Percentiles rank a stretch among this genome's conserved stretches.
These are phyloP conservation scores for Aureobasidium zeae DNA, from an alignment of 2,329 filamentous ascomycete species.

Conservation along the genomic window DNA sequence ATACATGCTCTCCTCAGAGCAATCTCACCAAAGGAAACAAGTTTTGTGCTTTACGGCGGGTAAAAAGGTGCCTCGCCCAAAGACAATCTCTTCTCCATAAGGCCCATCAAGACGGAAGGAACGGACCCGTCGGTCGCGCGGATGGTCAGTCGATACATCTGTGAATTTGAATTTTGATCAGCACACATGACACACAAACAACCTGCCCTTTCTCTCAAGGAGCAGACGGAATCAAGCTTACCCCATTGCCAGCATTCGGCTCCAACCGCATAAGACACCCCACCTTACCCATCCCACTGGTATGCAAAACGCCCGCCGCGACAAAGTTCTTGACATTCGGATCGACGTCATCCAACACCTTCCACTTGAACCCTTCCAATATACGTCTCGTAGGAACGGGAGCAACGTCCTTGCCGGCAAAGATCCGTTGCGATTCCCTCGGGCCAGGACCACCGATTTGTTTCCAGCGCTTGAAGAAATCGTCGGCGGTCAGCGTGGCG, in stretches of 20 bases:
- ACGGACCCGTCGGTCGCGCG: slow-evolving; percentile 88
- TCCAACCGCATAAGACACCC: slow-evolving; percentile 89
- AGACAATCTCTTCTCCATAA: slow-evolving; percentile 74
- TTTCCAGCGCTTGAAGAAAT: slow-evolving; percentile 99
- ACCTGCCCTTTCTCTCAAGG: neutral
- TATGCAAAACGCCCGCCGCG: slow-evolving; percentile 79
- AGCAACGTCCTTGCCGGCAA: slow-evolving; percentile 59
- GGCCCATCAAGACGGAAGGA: slow-evolving; percentile 66
- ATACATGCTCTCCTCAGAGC: too few relatives aligned
- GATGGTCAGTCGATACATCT: slow-evolving; percentile 96
- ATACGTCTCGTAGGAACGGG: slow-evolving; percentile 61
- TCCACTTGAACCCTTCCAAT: slow-evolving; percentile 83
- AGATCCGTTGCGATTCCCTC: slow-evolving; percentile 80
- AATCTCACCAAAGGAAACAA: too few relatives aligned
- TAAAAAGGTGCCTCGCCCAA: slow-evolving; percentile 13
- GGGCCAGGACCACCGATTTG: slow-evolving; percentile 77
- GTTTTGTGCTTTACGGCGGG: slow-evolving; percentile 7
- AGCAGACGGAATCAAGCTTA: slow-evolving; percentile 39
- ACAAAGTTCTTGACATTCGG: slow-evolving; percentile 91
- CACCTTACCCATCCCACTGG: slow-evolving; percentile 70
- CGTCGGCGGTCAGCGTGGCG: slow-evolving; percentile 74
- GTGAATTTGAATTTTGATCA: too few relatives aligned
- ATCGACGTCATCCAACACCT: slow-evolving; percentile 74
- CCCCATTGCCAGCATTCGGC: slow-evolving; percentile 86
- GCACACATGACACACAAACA: neutral